phyloP scores from a whole-genome alignment of 2,329 filamentous ascomycete species.

The Escovopsis sp. region DNA sequence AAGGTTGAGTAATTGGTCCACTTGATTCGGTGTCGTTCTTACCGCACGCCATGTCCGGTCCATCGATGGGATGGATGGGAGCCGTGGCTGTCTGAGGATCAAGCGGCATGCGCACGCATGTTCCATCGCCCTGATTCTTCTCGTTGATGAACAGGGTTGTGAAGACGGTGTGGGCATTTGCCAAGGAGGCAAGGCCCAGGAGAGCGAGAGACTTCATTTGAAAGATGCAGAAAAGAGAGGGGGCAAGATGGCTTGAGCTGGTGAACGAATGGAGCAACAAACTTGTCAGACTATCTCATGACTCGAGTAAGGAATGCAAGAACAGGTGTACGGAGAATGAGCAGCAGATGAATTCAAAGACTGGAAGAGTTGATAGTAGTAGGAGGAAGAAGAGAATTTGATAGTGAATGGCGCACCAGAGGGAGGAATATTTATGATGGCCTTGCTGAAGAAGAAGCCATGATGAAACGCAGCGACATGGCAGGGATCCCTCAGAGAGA shows the following conservation, averaged over 20 bases:
- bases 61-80: constrained; percentile 43
- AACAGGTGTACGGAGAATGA: too few species aligned
- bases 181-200: constrained; percentile 23
- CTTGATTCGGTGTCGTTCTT: constrained; percentile 12
- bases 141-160: constrained; percentile 49
- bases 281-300: too few species aligned
- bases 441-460: too few species aligned
- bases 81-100: constrained; percentile 35
- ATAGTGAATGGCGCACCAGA: too few species aligned
- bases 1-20: constrained; percentile 3
- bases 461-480: too few species aligned
- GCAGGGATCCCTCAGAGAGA: too few species aligned
- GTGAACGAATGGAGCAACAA: not conserved
- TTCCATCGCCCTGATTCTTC: constrained; percentile 52
- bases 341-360: too few species aligned
- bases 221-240: not conserved
- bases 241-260: not conserved
- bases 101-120: constrained; percentile 53
- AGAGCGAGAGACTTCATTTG: constrained; percentile 23
- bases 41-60: constrained; percentile 58
- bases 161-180: constrained; percentile 45
- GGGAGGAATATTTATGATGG: too few species aligned
- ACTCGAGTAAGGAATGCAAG: too few species aligned
- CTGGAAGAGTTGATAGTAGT: too few species aligned
- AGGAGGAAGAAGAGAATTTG: too few species aligned